Evolutionary conservation across 2,329 filamentous ascomycete species (phyloP).

Genomic region (Fonsecaea erecta): DNA sequence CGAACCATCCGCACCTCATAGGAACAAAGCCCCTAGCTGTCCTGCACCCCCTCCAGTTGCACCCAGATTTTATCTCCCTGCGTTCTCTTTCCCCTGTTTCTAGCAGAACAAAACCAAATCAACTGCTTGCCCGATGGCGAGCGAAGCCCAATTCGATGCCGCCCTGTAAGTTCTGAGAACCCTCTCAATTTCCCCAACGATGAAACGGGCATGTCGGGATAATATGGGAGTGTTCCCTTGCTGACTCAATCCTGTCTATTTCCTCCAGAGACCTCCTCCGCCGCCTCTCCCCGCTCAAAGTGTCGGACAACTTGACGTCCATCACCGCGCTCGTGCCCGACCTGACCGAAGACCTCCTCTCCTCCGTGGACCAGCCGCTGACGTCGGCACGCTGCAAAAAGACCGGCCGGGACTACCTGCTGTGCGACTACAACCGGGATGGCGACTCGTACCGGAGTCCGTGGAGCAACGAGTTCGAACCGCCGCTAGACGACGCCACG

Average conservation of each 20-base stretch:
- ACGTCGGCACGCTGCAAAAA: constrained; percentile 83
- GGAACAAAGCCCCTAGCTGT: neutral
- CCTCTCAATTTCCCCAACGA: neutral
- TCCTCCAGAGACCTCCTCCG: constrained; percentile 86
- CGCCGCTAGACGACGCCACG: constrained; percentile 82
- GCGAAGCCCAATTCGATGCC: constrained; percentile 56
- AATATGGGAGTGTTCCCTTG: neutral
- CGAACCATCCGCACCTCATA: neutral
- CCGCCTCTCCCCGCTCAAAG: constrained; percentile 93
- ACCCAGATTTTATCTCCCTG: neutral
- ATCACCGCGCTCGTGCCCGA: constrained; percentile 88
- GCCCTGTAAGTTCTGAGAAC: constrained; percentile 50
- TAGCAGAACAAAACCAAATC: neutral
- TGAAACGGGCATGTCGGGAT: neutral
- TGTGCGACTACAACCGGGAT: constrained; percentile 99
- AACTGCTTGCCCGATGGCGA: constrained; percentile 23
- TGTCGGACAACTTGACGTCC: constrained; percentile 80
- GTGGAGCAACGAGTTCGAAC: constrained; percentile 99
- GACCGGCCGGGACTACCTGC: constrained; percentile 90
- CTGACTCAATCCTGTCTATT: constrained; percentile 28
- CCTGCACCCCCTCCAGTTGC: neutral
- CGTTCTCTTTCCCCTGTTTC: neutral
- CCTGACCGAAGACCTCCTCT: constrained; percentile 95
- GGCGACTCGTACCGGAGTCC: constrained; percentile 96
- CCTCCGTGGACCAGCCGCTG: constrained; percentile 95